Evolutionary conservation across 306 rosid species (phyloP), one percentile per base, ranked within the genome.

Genomic region (Boehmeria nivea): DNA sequence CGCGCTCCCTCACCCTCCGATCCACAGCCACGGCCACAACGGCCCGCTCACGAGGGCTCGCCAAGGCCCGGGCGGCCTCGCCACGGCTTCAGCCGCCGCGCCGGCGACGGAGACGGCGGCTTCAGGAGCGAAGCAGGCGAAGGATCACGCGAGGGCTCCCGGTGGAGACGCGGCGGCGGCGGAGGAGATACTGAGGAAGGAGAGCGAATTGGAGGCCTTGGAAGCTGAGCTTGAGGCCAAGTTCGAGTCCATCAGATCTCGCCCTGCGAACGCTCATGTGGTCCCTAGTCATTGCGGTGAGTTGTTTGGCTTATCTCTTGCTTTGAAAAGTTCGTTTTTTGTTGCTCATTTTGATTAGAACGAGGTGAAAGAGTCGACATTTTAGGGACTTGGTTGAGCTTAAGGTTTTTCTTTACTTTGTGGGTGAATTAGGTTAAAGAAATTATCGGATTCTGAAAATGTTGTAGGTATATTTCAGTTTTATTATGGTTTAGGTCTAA

Each of bases 21-120:
- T 70, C 49, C 96, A 88, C 77, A 85, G 71, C 75, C 94, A 94
- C 9, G 77, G 64, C 47, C 96, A 88, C 77, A 85, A 74, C 75
- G 96, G 96, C 8, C 95, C 95, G 36, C 58, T 82, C 60, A 88
- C 97, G n/a, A 65, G 97, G 76, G 95, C 85, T 46, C 97, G 95
- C 16, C 95, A 81, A 64, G 86, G 77, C 59, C 97, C 97, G 27
- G 61, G 24, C 67, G 63, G 51, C 57, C 59, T 46, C 47, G 53
- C 69, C 2, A 55, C 68, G 33, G 54, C 27, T 18, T 49, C 59
- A 2, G 53, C 55, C 48, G 34, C 36, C 12, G 54, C 11, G 31
- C 27, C 5, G 66, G 40, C 34, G 16, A 0, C 31, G 42, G 59
- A 31, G 13, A 33, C 61, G 23, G 44, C 77, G 8, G 70, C 73